Evolutionary conservation across 2,329 filamentous ascomycete genomes (phyloP), one percentile per base, ranked within the genome.

Genomic region (Colletotrichum zoysiae): DNA sequence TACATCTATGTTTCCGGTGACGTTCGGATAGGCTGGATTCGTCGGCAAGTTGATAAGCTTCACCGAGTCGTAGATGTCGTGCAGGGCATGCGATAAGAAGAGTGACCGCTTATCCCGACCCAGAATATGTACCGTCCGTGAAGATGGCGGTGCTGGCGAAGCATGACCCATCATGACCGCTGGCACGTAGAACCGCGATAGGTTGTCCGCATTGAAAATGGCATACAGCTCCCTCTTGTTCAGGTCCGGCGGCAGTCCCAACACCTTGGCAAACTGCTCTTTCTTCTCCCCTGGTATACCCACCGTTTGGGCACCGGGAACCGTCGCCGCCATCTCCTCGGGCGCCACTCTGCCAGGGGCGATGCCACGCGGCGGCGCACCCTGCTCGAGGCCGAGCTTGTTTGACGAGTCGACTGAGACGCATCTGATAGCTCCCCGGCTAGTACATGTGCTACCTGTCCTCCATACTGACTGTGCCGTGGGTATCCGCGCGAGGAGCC

Each of bases 401-500:
- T 73, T 78, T 76, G 74, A 80, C 79, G 73, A 48, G 65, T 72
- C 60, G 64, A 67, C 20, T 65, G 71, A 71, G 74, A 76, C 65
- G 74, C 74, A 74, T 74, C 79, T 77, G 73, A 76, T 78, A 79
- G 82, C 82, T 78, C 78, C 80, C 78, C 81, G 80, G 81, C 80
- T 79, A 73, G 75, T 78, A 23, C 67, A 74, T 50, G 74, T 67
- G 78, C 79, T 84, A 86, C 81, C 78, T 81, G 66, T 79, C 56
- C 75, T 77, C 76, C 86, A 87, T 86, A 62, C 68, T 68, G 78
- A 72, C 56, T 74, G 74, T 77, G 68, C 80, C 73, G 77, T 77
- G 66, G 80, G 77, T 83, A 84, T 83, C 78, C 81, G 81, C 79
- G 83, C 82, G 78, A 81, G 79, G 76, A 82, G 79, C 81, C 85